These are phyloP conservation scores for Dictyostelium capitatum DNA, from an alignment of 78 protist species.

Conservation along the genomic window DNA sequence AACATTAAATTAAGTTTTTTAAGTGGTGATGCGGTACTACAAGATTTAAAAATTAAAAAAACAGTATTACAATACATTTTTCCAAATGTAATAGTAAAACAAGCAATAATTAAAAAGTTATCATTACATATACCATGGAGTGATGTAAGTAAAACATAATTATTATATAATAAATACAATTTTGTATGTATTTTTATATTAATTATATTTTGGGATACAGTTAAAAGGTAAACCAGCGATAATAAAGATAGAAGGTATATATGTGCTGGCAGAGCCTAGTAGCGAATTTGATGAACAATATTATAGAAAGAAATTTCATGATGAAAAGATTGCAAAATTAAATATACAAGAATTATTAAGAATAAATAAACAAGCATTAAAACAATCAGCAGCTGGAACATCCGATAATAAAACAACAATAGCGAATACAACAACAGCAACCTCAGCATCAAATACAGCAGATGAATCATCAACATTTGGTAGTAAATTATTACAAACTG, in stretches of 20 bases:
- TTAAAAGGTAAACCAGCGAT: slow-evolving; percentile 61
- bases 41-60: slow-evolving; percentile 68
- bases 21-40: slow-evolving; percentile 54
- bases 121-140: slow-evolving; percentile 75
- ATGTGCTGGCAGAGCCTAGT: slow-evolving; percentile 67
- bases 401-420: neutral
- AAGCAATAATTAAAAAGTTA: slow-evolving; percentile 55
- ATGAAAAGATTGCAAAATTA: slow-evolving; percentile 55
- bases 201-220: neutral
- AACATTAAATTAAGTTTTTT: slow-evolving; percentile 53
- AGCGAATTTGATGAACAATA: slow-evolving; percentile 61
- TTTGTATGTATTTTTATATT: neutral
- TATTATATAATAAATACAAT: too few relatives aligned
- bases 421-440: neutral
- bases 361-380: neutral
- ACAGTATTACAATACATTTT: slow-evolving; percentile 41
- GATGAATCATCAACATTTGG: slow-evolving; percentile 41
- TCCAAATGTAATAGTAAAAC: slow-evolving; percentile 63
- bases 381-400: neutral
- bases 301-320: slow-evolving; percentile 50
- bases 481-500: slow-evolving; percentile 53
- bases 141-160: slow-evolving; percentile 30
- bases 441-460: neutral
- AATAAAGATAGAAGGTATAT: slow-evolving; percentile 58
- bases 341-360: slow-evolving; percentile 28